Evolutionary conservation across 768 basidiomycete genomes (phyloP).

Genomic region (Dacryopinax spathularia): DNA sequence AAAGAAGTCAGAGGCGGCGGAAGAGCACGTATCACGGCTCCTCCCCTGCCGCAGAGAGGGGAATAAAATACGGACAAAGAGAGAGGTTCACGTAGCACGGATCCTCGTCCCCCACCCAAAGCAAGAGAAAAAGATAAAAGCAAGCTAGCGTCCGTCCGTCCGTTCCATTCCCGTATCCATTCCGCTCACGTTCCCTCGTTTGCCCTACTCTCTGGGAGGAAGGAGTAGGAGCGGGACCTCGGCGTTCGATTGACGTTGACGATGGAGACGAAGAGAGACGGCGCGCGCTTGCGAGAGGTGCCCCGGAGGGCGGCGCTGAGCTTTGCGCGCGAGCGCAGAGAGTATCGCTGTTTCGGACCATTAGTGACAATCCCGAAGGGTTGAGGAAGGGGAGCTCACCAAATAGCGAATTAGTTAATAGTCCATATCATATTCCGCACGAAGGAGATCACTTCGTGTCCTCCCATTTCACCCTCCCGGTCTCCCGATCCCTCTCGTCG

Average conservation of each 20-base stretch:
- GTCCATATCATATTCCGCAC: background rate
- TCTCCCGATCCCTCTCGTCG: background rate
- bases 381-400: no score
- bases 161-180: background rate
- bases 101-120: background rate
- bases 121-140: background rate
- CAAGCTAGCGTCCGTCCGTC: background rate
- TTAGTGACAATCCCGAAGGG: background rate
- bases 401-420: background rate
- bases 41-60: background rate
- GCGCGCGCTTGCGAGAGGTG: background rate
- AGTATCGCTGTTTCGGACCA: background rate
- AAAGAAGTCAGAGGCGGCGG: background rate
- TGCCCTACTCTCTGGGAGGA: background rate
- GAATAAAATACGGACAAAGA: background rate
- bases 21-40: background rate
- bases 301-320: slow-evolving; percentile 3
- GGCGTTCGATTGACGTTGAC: background rate
- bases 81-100: background rate
- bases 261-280: background rate
- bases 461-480: background rate
- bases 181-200: background rate
- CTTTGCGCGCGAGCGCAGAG: background rate
- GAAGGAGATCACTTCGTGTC: background rate
- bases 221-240: background rate